A percentile compares a stretch with the other conserved stretches of the same genome.
phyloP scores from a whole-genome alignment of 257 asterid genomes.

The Coffea canephora region DNA sequence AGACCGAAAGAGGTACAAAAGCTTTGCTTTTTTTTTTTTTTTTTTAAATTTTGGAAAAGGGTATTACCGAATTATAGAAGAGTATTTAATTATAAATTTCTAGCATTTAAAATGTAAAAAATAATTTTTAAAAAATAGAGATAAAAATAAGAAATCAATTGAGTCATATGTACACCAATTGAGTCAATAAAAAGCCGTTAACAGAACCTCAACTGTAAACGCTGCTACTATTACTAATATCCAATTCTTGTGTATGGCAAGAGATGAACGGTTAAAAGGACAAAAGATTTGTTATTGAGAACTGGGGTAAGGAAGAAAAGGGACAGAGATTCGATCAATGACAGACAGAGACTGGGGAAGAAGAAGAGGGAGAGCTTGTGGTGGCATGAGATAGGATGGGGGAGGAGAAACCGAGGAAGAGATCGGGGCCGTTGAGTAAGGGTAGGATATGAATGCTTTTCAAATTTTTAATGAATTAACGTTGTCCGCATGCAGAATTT shows the following conservation, averaged over 20 bases:
- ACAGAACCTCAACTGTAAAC: background rate
- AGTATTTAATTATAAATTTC: no score
- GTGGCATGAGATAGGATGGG: background rate
- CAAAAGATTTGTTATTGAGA: background rate
- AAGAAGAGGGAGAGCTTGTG: background rate
- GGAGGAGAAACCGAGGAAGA: background rate
- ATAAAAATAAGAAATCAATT: no score
- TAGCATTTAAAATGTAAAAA: no score
- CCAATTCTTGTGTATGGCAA: background rate
- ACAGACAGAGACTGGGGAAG: background rate
- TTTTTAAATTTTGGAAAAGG: no score
- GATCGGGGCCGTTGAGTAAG: constrained; percentile 15
- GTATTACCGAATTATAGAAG: no score
- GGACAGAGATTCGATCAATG: background rate
- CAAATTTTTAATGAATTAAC: background rate
- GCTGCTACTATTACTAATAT: background rate
- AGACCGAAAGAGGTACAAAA: constrained; percentile 21
- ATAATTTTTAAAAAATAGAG: no score
- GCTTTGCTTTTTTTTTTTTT: background rate
- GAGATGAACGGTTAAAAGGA: background rate
- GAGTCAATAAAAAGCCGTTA: background rate
- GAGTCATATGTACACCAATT: no score
- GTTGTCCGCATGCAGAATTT: constrained; percentile 11
- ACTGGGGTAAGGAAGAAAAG: background rate
- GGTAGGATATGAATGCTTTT: constrained; percentile 23